These are phyloP conservation scores for Rhynchospora pubera DNA, from an alignment of 176 grass and related monocot genomes.

Conservation along the genomic window DNA sequence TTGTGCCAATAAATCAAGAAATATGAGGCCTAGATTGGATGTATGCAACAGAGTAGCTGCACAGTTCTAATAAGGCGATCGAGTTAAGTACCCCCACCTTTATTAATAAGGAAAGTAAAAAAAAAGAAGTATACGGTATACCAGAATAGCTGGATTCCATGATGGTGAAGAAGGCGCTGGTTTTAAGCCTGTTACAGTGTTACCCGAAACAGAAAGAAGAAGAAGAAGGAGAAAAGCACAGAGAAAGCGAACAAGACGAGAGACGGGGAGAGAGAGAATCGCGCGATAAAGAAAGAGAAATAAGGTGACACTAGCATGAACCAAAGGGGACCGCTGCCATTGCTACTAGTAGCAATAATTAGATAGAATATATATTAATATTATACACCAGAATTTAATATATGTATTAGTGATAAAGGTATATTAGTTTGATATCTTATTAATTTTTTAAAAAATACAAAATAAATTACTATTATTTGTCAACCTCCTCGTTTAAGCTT, in stretches of 20 bases:
- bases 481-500: no score
- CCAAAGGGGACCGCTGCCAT: no score
- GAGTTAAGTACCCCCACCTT: not conserved
- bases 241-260: not conserved
- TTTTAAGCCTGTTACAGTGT: slow-evolving; percentile 9
- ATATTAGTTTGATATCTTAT: no score
- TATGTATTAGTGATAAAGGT: no score
- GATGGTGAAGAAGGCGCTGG: not conserved
- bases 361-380: no score
- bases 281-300: not conserved
- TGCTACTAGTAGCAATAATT: no score
- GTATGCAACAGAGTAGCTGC: not conserved
- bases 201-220: not conserved
- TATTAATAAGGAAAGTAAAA: not conserved
- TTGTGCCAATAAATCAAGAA: not conserved
- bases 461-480: no score
- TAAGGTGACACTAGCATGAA: no score
- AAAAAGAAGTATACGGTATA: not conserved
- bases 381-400: no score
- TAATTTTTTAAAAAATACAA: no score
- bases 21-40: not conserved
- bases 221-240: not conserved
- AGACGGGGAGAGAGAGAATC: slow-evolving; percentile 6
- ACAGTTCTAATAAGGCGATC: not conserved
- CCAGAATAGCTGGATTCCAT: slow-evolving; percentile 34